Percentiles rank a stretch among this genome's conserved stretches.
Evolutionary conservation across 768 basidiomycete genomes (phyloP).

Genomic region (Mycena sanguinolenta): DNA sequence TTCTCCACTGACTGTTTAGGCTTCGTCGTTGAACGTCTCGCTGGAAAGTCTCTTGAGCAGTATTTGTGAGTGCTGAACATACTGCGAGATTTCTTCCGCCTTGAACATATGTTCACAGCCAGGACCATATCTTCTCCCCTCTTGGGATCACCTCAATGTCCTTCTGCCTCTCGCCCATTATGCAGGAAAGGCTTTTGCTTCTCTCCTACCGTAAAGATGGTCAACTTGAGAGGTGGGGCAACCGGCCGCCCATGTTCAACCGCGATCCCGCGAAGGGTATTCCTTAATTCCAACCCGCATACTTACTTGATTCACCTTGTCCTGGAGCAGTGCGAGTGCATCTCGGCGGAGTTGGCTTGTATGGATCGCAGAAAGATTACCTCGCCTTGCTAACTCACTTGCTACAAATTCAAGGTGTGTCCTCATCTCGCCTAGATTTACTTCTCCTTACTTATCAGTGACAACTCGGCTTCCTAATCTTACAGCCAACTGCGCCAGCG

Average conservation of each 20-base stretch:
- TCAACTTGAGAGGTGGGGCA: conserved; percentile 26
- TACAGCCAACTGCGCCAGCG: conserved; percentile 13
- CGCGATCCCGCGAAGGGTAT: conserved; percentile 37
- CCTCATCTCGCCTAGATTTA: neutral
- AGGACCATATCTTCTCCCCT: conserved; percentile 39
- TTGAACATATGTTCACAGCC: neutral
- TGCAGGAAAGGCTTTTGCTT: conserved; percentile 30
- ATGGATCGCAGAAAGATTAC: conserved; percentile 37
- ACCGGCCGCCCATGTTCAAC: conserved; percentile 23
- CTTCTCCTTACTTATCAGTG: neutral
- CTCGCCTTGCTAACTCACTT: conserved; percentile 36
- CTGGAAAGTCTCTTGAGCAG: conserved; percentile 45
- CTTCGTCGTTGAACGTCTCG: conserved; percentile 45
- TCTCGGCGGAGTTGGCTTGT: conserved; percentile 4
- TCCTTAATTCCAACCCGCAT: neutral
- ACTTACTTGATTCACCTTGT: neutral
- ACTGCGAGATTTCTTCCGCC: too few species aligned
- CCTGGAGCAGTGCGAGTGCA: neutral
- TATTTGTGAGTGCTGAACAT: conserved; percentile 46
- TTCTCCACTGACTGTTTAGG: conserved; percentile 42
- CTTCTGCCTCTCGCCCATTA: conserved; percentile 37
- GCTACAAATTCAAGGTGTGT: conserved; percentile 23
- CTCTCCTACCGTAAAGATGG: conserved; percentile 36
- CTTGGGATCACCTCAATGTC: conserved; percentile 38
- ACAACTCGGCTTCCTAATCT: too few species aligned